phyloP scores from a whole-genome alignment of 2,329 filamentous ascomycete species.

The Botryotinia narcissicola region DNA sequence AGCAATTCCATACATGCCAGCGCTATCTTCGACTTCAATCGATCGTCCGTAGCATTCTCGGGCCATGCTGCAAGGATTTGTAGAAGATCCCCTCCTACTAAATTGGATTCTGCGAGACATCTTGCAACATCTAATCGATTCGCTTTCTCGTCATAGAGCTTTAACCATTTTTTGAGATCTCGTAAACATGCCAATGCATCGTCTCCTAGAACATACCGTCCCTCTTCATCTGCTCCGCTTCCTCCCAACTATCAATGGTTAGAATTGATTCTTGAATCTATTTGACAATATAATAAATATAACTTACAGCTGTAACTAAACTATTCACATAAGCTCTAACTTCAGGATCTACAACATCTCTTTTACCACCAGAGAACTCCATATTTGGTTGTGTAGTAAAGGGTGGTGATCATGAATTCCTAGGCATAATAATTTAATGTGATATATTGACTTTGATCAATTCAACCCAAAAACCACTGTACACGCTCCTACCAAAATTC shows the following conservation, averaged over 20 bases:
- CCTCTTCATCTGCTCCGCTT: constrained; percentile 73
- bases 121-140: constrained; percentile 94
- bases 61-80: constrained; percentile 85
- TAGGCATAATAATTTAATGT: constrained; percentile 7
- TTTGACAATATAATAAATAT: constrained; percentile 21
- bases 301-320: constrained; percentile 73
- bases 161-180: constrained; percentile 93
- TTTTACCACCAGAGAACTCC: constrained; percentile 52
- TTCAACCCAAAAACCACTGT: constrained; percentile 25
- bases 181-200: constrained; percentile 89
- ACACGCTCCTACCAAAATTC: constrained; percentile 24
- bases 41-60: constrained; percentile 68
- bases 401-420: not conserved
- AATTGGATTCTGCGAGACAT: constrained; percentile 85
- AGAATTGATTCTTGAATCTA: constrained; percentile 21
- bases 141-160: constrained; percentile 87
- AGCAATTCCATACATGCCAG: constrained; percentile 87
- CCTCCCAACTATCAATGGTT: constrained; percentile 71
- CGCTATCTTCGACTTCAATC: constrained; percentile 73
- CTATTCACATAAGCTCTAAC: constrained; percentile 92
- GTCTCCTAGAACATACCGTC: constrained; percentile 84
- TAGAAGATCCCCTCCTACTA: constrained; percentile 86
- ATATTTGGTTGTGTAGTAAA: constrained; percentile 42
- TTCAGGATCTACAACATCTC: constrained; percentile 78
- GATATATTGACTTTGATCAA: not conserved